Evolutionary conservation across 2,329 filamentous ascomycete species (phyloP), one percentile per base, ranked within the genome.

Genomic region (Davidsoniella virescens): DNA sequence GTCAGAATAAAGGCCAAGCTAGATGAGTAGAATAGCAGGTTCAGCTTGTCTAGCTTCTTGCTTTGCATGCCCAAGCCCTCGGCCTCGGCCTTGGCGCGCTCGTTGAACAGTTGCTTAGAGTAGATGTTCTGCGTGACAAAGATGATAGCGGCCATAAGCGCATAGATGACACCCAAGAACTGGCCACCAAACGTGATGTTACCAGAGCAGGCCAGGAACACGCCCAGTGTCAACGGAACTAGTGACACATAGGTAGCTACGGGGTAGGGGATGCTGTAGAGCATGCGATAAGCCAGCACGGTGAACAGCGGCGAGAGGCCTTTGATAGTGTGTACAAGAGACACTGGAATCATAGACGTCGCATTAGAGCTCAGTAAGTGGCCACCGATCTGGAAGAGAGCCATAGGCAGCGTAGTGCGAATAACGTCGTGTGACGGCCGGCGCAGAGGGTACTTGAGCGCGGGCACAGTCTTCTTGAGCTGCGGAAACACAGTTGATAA

Each of bases 91-190:
- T 80, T 80, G 5, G 87, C 82, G 5, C 86, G 87, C 61, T 95
- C 88, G 63, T 95, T 98, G 71, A 98, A 98, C 8, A 98, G 78
- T 56, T 87, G 86, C 66, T 98, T 98, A 17, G 90, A 96, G 57
- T 95, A 94, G 52, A 98, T 98, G 62, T 98, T 98, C 62, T 98
- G 92, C 0, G 87, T 92, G 36, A 98, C 92, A 61, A 98, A 98
- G 56, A 96, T 83, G 51, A 96, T 70, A 6, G 92, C 87, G n/a
- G 87, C 88, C 33, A 86, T 70, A 37, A 98, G 81, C 3, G 92
- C 88, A 59, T 88, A 90, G 9, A 90, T 59, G 16, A 98, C 83
- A n/a, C 92, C 92, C 47, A 92, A 74, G 55, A 95, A 75, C 61
- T 98, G 88, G 26, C 85, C 90, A 18, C 79, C 82, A 58, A 94